Conservation (phyloP, 257 asterid species). For the Phtheirospermum japonicum region DNA sequence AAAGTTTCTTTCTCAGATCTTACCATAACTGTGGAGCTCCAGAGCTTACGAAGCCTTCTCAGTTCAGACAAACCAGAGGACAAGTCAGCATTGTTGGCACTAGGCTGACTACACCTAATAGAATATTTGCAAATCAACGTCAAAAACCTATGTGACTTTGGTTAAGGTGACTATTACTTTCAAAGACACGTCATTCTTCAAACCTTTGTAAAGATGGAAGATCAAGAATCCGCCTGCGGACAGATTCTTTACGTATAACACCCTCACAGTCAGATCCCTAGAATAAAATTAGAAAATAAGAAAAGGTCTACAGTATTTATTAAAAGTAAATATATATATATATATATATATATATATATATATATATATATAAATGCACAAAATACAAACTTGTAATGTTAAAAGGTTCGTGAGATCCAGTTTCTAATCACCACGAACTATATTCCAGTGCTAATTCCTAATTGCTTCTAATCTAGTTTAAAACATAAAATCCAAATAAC, state of each 20-base stretch:
- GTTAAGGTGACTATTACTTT: not conserved
- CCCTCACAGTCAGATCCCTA: constrained; percentile 47
- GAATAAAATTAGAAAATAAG: constrained; percentile 18
- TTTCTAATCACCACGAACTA: constrained; percentile 8
- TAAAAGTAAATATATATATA: not conserved
- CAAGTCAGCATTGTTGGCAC: constrained; percentile 34
- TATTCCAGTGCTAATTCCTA: constrained; percentile 9
- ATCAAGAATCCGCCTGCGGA: constrained; percentile 46
- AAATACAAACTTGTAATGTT: not conserved
- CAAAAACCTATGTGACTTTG: constrained; percentile 22
- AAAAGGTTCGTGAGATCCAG: constrained; percentile 12
- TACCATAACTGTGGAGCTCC: constrained; percentile 77
- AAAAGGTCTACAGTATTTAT: not conserved
- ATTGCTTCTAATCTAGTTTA: constrained; percentile 15
- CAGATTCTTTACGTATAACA: constrained; percentile 37
- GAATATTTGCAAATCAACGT: constrained; percentile 26
- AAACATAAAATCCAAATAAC: constrained; percentile 2
- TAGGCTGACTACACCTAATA: constrained; percentile 40
- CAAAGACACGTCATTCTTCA: constrained; percentile 23
- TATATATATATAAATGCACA: not conserved
- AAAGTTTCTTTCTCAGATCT: constrained; percentile 27
- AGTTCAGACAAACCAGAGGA: constrained; percentile 50
- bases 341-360: too few species aligned
- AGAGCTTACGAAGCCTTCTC: constrained; percentile 52
- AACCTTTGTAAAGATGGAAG: constrained; percentile 54